A percentile compares a stretch with the other conserved stretches of the same genome.
These are phyloP conservation scores for Murraya paniculata DNA, from an alignment of 345 rosid genomes.

Conservation along the genomic window DNA sequence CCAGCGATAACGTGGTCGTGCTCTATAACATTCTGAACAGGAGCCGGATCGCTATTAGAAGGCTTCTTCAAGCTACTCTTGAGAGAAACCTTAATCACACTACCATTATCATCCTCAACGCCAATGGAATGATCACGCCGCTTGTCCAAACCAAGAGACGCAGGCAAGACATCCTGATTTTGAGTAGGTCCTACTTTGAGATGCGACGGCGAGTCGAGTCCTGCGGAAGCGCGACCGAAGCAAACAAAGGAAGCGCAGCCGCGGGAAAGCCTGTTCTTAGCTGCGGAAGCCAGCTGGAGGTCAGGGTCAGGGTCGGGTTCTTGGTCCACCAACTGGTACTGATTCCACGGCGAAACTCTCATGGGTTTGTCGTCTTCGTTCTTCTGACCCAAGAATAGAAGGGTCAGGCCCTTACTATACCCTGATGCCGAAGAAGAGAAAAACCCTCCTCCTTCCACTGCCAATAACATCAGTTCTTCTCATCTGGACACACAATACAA, in stretches of 20 bases:
- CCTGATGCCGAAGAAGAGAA: constrained; percentile 98
- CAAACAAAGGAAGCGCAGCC: constrained; percentile 86
- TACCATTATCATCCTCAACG: constrained; percentile 42
- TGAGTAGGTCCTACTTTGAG: constrained; percentile 79
- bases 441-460: constrained; percentile 98
- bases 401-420: constrained; percentile 85
- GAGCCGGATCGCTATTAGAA: constrained; percentile 29
- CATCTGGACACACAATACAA: constrained; percentile 54
- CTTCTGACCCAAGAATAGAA: constrained; percentile 83
- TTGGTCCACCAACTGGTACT: constrained; percentile 90
- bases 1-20: constrained; percentile 30
- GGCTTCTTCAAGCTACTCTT: constrained; percentile 85
- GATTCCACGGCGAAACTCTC: constrained; percentile 97
- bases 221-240: constrained; percentile 89
- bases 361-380: constrained; percentile 77
- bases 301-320: constrained; percentile 66
- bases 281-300: constrained; percentile 94
- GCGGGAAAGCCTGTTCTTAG: constrained; percentile 72
- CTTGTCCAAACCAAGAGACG: constrained; percentile 44
- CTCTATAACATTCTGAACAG: constrained; percentile 44
- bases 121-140: constrained; percentile 34
- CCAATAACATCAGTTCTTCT: constrained; percentile 89
- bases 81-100: constrained; percentile 41
- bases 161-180: constrained; percentile 52
- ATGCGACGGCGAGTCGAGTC: constrained; percentile 64